Evolutionary conservation across 495 filamentous ascomycete genomes (phyloP), one percentile per base, ranked within the genome.

Genomic region (Neurospora terricola): DNA sequence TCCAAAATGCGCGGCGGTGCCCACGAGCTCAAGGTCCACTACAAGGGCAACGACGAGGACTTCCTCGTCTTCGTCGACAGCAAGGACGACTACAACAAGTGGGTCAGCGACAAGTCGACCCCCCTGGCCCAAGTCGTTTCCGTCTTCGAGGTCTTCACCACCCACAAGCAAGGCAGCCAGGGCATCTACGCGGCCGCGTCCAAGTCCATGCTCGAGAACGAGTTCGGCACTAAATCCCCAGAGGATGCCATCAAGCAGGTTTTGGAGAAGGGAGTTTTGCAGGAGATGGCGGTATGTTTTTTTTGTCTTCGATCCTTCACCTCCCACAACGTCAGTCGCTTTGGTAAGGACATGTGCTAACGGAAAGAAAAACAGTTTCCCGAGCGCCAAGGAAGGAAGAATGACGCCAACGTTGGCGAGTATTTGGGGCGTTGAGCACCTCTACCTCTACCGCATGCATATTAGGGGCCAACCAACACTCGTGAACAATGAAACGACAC

Each of bases 61-160:
- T 99, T 94, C 80, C 83, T 98, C 80, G 87, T 98, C 85, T 93
- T 97, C 81, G 86, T 96, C 71, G 94, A 98, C 72, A 91, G 91
- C 80, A 75, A 85, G 21, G 81, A 91, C 30, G 86, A 87, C 48
- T 87, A 94, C 73, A 84, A 93, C 82, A 89, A 94, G 78, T 98
- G 96, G 96, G 90, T 88, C 83, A 83, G 82, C 18, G 94, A 99
- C 84, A 89, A 89, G 77, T 90, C 87, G 11, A 86, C 94, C 45
- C 91, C 96, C 14, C 83, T 98, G 27, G 86, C 91, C 2, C 88
- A 97, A 75, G 93, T 99, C n/a, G 86, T 97, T 36, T 92, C 90
- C 71, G 88, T 92, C 12, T 98, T 91, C 87, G 92, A 97, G 87
- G 86, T 99, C 77, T 97, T 98, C 75, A 85, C 91, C 3, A 96